These are phyloP conservation scores for Amphicarpaea edgeworthii DNA, from an alignment of 306 rosid species.

Conservation along the genomic window DNA sequence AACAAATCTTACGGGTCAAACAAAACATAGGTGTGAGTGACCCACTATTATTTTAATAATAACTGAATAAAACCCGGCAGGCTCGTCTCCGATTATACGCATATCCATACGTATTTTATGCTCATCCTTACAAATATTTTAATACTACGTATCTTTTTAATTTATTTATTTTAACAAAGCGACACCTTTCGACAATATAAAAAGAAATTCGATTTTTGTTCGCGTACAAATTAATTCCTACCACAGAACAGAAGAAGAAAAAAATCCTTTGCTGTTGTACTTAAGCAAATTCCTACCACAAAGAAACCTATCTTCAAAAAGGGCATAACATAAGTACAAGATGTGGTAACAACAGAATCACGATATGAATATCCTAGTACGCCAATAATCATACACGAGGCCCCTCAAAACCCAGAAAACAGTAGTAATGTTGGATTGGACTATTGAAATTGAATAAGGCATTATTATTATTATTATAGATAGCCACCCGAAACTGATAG, in stretches of 20 bases:
- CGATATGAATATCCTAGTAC: neutral
- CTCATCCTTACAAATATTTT: neutral
- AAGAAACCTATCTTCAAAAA: neutral
- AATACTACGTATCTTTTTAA: neutral
- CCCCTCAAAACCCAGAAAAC: neutral
- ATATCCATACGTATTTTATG: neutral
- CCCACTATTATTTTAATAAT: conserved; percentile 1
- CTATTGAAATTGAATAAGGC: neutral
- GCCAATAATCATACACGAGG: neutral
- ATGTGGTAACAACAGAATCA: neutral
- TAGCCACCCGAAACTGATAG: neutral
- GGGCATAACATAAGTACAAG: neutral
- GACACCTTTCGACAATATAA: neutral
- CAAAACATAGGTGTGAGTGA: neutral
- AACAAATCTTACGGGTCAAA: conserved; percentile 20
- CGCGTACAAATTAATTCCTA: neutral
- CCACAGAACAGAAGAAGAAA: neutral
- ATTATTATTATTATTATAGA: too few species aligned
- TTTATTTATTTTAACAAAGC: too few species aligned
- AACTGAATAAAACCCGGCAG: neutral
- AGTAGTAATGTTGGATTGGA: neutral
- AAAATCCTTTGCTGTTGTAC: neutral
- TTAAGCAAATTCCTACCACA: neutral
- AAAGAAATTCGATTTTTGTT: neutral
- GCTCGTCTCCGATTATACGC: conserved; percentile 3